A percentile compares a stretch with the other conserved stretches of the same genome.
These are phyloP conservation scores for Excoecaria agallocha DNA, from an alignment of 345 rosid species.

Conservation along the genomic window DNA sequence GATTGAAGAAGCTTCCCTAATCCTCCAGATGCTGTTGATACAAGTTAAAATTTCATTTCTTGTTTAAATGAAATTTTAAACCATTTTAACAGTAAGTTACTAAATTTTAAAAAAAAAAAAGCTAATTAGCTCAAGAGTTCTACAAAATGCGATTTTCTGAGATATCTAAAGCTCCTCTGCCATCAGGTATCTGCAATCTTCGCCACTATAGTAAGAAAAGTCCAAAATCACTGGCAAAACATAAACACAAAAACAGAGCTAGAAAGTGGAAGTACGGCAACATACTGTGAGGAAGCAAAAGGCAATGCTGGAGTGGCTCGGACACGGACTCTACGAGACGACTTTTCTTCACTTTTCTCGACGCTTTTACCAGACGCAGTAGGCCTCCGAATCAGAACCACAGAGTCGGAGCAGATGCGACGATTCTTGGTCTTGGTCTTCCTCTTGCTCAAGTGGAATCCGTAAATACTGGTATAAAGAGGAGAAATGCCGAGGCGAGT, in stretches of 20 bases:
- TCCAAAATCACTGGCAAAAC: neutral
- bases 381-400: conserved; percentile 48
- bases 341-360: conserved; percentile 58
- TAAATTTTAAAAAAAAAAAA: too few species aligned
- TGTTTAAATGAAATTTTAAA: neutral
- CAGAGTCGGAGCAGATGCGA: conserved; percentile 50
- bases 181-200: neutral
- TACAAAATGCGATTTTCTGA: neutral
- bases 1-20: too few species aligned
- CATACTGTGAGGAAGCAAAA: conserved; percentile 78
- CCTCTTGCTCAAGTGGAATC: conserved; percentile 28
- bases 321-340: conserved; percentile 48
- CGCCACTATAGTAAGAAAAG: too few species aligned
- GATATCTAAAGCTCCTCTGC: neutral
- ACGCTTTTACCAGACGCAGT: conserved; percentile 29
- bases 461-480: conserved; percentile 20
- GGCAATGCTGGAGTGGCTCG: conserved; percentile 64
- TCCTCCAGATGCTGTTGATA: neutral
- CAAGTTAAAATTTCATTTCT: neutral
- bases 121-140: too few species aligned
- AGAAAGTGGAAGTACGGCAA: neutral
- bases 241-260: neutral
- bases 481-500: conserved; percentile 25
- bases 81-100: too few species aligned
- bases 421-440: conserved; percentile 24